Evolutionary conservation across 2,329 filamentous ascomycete genomes (phyloP).

Genomic region (Fusarium bactridioides): DNA sequence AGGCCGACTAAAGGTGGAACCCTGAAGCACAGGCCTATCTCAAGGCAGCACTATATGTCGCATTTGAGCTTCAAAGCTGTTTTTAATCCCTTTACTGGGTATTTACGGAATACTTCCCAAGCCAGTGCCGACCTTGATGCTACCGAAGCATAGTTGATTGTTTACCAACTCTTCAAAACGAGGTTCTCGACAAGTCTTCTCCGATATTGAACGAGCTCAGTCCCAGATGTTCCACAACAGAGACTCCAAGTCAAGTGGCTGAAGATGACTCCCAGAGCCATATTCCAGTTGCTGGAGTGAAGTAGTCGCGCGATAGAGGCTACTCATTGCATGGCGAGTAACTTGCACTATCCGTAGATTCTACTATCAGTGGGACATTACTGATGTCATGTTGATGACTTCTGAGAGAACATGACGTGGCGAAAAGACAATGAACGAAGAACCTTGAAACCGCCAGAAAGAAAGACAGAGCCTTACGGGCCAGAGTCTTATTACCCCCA

Average conservation of each 20-base stretch:
- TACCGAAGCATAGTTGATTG: neutral
- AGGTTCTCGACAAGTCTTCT: neutral
- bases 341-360: neutral
- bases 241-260: neutral
- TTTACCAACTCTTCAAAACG: neutral
- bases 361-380: no score
- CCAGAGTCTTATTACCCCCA: rapidly evolving
- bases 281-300: rapidly evolving
- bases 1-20: neutral
- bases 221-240: rapidly evolving
- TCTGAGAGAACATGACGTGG: no score
- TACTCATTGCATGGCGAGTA: rapidly evolving
- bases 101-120: neutral
- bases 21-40: no score
- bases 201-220: neutral
- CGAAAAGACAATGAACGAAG: rapidly evolving
- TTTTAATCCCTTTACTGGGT: rapidly evolving
- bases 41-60: neutral
- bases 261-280: neutral
- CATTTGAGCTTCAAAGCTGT: neutral
- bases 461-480: rapidly evolving
- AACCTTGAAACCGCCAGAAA: rapidly evolving
- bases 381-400: neutral
- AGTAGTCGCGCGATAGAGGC: rapidly evolving
- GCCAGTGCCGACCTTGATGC: no score